These are phyloP conservation scores for Sporothrix phasma DNA, from an alignment of 2,329 filamentous ascomycete genomes.

Conservation along the genomic window DNA sequence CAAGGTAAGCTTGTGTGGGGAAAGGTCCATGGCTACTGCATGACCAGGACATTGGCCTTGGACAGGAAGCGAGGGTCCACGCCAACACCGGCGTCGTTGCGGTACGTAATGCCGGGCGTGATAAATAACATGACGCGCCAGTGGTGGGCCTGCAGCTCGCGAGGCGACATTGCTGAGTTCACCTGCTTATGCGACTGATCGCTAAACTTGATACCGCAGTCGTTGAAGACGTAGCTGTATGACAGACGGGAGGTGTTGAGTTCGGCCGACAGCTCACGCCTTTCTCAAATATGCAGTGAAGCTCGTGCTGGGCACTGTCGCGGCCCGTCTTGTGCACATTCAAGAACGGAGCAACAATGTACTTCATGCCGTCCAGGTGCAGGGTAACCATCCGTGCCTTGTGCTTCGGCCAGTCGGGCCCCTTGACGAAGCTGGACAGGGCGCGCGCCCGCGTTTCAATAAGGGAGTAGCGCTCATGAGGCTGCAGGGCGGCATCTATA, in stretches of 20 bases:
- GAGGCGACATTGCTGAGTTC: conserved; percentile 32
- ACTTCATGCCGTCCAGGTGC: conserved; percentile 24
- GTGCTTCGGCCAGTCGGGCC: conserved; percentile 23
- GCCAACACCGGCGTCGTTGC: conserved; percentile 39
- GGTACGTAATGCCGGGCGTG: conserved; percentile 44
- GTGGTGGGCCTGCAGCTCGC: conserved; percentile 39
- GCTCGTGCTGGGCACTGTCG: conserved; percentile 32
- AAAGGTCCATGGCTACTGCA: conserved; percentile 23
- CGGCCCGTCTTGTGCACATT: conserved; percentile 29
- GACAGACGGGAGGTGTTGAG: conserved; percentile 33
- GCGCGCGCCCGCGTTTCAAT: conserved; percentile 28
- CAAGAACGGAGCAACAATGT: conserved; percentile 35
- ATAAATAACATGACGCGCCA: conserved; percentile 44
- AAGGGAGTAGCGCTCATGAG: conserved; percentile 28
- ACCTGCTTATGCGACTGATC: conserved; percentile 38
- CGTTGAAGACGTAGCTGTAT: conserved; percentile 35
- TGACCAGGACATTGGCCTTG: conserved; percentile 39
- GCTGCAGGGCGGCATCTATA: conserved; percentile 10
- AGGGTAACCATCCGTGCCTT: conserved; percentile 20
- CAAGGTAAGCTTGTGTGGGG: background rate
- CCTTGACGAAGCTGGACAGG: conserved; percentile 26
- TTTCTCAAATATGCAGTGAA: conserved; percentile 31
- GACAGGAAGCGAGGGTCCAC: conserved; percentile 36
- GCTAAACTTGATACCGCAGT: conserved; percentile 40
- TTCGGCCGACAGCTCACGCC: conserved; percentile 37